Evolutionary conservation across 2,329 filamentous ascomycete species (phyloP).

Genomic region (Lachnellula suecica): DNA sequence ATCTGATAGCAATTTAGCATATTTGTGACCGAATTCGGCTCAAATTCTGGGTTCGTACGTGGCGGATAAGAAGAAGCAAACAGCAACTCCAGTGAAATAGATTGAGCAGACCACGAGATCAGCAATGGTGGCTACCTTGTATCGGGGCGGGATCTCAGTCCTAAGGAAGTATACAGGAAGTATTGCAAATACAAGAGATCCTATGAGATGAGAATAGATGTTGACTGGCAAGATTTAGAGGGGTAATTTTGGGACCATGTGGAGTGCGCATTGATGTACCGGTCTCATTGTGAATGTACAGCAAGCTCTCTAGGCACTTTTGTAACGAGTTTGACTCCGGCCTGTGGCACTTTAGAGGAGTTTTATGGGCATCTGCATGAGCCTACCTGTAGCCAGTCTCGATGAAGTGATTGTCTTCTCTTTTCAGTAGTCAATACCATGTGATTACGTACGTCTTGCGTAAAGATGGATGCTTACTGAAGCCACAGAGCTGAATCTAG

Average conservation of each 20-base stretch:
- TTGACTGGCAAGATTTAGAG: slow-evolving; percentile 37
- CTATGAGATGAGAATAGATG: slow-evolving; percentile 46
- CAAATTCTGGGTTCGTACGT: slow-evolving; percentile 31
- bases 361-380: slow-evolving; percentile 6
- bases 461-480: slow-evolving; percentile 4
- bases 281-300: slow-evolving; percentile 37
- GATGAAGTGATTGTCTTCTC: slow-evolving; percentile 37
- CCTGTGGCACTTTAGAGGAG: slow-evolving; percentile 13
- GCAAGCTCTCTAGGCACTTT: slow-evolving; percentile 30
- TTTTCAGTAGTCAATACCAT: slow-evolving; percentile 4
- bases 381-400: slow-evolving; percentile 34
- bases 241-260: neutral
- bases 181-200: slow-evolving; percentile 39
- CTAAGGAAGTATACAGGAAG: slow-evolving; percentile 39
- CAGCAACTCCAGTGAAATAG: slow-evolving; percentile 44
- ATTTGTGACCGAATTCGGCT: neutral
- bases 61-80: slow-evolving; percentile 46
- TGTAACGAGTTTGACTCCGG: slow-evolving; percentile 20
- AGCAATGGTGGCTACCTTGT: slow-evolving; percentile 33
- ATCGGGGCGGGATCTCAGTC: slow-evolving; percentile 36
- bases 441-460: too few species aligned
- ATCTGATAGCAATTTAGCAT: slow-evolving; percentile 37
- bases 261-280: slow-evolving; percentile 22
- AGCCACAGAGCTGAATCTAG: slow-evolving; percentile 9
- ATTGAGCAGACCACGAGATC: slow-evolving; percentile 43